Conservation (phyloP, 2,329 filamentous ascomycete species). For the Aureobasidium subglaciale region DNA sequence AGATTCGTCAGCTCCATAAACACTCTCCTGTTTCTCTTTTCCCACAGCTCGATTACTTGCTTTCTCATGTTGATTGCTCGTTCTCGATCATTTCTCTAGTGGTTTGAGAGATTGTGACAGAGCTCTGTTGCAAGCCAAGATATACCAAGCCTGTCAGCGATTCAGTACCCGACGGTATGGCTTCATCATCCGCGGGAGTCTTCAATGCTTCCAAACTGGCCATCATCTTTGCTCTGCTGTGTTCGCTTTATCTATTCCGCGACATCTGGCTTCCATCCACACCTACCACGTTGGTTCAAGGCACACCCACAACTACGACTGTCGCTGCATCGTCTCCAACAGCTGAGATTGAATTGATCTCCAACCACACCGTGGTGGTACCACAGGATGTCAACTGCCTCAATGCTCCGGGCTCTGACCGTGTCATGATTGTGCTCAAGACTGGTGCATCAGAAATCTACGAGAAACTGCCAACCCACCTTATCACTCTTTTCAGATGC, state of each 20-base stretch:
- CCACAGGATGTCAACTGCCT: slow-evolving; percentile 16
- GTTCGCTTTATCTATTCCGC: slow-evolving; percentile 22
- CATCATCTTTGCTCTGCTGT: slow-evolving; percentile 21
- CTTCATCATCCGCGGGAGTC: slow-evolving; percentile 4
- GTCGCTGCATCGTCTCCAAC: background rate
- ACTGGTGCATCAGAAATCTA: slow-evolving; percentile 53
- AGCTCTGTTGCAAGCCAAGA: slow-evolving; percentile 3
- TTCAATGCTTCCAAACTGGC: slow-evolving; percentile 16
- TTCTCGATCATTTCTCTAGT: background rate
- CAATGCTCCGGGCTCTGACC: slow-evolving; percentile 31
- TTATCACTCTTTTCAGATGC: slow-evolving; percentile 49
- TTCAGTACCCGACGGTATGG: background rate
- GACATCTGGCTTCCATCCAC: slow-evolving; percentile 22
- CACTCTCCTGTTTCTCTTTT: background rate
- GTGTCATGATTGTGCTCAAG: slow-evolving; percentile 52
- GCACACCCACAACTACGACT: background rate
- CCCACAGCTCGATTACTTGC: background rate
- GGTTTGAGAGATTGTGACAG: background rate
- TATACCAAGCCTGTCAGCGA: slow-evolving; percentile 9
- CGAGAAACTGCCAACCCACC: slow-evolving; percentile 50
- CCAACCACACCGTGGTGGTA: background rate
- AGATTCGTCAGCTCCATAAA: slow-evolving; percentile 8
- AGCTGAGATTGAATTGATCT: background rate
- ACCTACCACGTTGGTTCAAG: background rate
- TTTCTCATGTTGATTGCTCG: slow-evolving; percentile 4